Conservation (phyloP, 2,329 filamentous ascomycete species). For the Rhexocercosporidium sp. region DNA sequence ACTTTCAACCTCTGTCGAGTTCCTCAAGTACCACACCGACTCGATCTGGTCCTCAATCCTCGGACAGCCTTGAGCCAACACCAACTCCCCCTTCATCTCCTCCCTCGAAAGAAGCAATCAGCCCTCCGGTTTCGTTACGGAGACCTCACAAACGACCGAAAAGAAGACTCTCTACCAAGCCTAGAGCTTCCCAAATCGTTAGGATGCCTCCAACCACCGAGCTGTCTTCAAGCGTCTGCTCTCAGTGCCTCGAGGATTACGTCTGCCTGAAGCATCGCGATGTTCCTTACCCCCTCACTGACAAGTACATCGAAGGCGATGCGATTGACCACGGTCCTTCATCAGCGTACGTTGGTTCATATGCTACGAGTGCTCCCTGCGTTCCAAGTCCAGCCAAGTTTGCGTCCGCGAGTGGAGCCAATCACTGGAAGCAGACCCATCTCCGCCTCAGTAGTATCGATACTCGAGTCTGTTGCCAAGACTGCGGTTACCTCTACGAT, state of each 20-base stretch:
- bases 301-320: not conserved
- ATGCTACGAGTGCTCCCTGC: too few species aligned
- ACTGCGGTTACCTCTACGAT: slow-evolving; percentile 30
- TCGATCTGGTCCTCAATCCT: slow-evolving; percentile 15
- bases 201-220: not conserved
- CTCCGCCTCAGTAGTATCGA: slow-evolving; percentile 26
- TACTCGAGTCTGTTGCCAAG: slow-evolving; percentile 18
- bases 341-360: too few species aligned
- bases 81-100: slow-evolving; percentile 25
- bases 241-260: not conserved
- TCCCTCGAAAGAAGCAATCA: slow-evolving; percentile 11
- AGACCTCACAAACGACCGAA: slow-evolving; percentile 22
- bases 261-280: not conserved
- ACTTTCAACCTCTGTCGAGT: slow-evolving; percentile 34
- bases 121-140: not conserved
- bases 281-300: not conserved
- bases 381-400: not conserved
- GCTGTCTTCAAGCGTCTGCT: not conserved
- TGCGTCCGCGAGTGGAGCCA: not conserved
- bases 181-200: not conserved
- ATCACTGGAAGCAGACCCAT: slow-evolving; percentile 8
- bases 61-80: slow-evolving; percentile 23
- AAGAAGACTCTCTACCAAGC: slow-evolving; percentile 29
- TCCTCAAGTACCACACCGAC: slow-evolving; percentile 26
- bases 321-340: not conserved